Conservation (phyloP, 2,329 filamentous ascomycete genomes). For the Macroventuria anomochaeta region DNA sequence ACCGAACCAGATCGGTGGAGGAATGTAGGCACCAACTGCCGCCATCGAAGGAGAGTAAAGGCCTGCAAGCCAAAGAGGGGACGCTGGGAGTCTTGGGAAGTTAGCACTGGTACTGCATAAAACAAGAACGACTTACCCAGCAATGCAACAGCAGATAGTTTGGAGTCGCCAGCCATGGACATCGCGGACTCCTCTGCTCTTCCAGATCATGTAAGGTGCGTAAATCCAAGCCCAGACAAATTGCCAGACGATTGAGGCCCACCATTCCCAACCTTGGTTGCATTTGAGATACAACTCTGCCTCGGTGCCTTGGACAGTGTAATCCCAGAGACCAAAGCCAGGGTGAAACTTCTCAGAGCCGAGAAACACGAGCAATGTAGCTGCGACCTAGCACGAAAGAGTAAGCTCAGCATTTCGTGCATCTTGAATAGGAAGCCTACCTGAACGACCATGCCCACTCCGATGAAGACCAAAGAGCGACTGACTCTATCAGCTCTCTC, state of each 20-base stretch:
- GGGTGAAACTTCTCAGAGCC: conserved; percentile 44
- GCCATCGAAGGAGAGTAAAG: conserved; percentile 41
- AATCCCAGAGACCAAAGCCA: conserved; percentile 41
- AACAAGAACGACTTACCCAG: conserved; percentile 30
- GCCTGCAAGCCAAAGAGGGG: conserved; percentile 44
- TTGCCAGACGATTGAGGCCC: conserved; percentile 46
- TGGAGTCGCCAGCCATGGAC: conserved; percentile 44
- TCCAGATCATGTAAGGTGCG: conserved; percentile 45
- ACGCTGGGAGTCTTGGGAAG: conserved; percentile 36
- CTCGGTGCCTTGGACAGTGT: conserved; percentile 33
- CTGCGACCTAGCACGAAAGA: conserved; percentile 19
- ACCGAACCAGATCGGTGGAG: conserved; percentile 41
- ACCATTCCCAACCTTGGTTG: conserved; percentile 47
- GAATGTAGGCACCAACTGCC: conserved; percentile 32
- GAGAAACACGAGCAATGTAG: conserved; percentile 42
- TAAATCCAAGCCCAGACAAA: conserved; percentile 48
- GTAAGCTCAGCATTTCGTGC: not conserved
- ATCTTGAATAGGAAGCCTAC: conserved; percentile 18
- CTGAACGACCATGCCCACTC: conserved; percentile 36
- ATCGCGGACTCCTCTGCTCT: conserved; percentile 42
- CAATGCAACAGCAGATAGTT: conserved; percentile 44
- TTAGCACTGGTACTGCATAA: not conserved
- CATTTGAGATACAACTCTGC: conserved; percentile 34
- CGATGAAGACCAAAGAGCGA: conserved; percentile 37
- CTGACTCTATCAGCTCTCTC: conserved; percentile 37